Evolutionary conservation across 1,139 yeast species (phyloP).

Genomic region (Casaregolazyma suthepensis): DNA sequence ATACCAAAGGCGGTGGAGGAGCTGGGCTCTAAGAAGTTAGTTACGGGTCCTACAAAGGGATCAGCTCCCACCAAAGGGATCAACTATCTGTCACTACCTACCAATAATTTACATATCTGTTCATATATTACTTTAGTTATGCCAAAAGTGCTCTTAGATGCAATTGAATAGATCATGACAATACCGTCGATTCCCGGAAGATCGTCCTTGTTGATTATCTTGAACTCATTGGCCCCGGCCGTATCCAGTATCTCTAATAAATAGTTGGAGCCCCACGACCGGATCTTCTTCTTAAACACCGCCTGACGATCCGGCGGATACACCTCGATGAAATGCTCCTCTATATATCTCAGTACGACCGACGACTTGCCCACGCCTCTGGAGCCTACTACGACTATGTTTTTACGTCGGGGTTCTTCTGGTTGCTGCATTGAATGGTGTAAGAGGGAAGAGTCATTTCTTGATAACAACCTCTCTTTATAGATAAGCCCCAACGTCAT

Average conservation of each 20-base stretch:
- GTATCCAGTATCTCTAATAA: conserved; percentile 80
- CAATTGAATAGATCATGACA: conserved; percentile 73
- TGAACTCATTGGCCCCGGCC: conserved; percentile 83
- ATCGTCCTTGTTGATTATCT: conserved; percentile 73
- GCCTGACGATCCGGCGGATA: conserved; percentile 91
- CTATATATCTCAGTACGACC: conserved; percentile 80
- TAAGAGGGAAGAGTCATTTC: background rate
- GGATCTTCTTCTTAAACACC: conserved; percentile 68
- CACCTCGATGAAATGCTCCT: conserved; percentile 80
- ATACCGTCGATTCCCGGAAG: conserved; percentile 82
- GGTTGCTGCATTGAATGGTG: conserved; percentile 2
- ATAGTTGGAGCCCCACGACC: conserved; percentile 59
- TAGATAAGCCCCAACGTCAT: background rate
- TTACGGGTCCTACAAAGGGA: background rate
- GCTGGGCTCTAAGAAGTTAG: conserved; percentile 2
- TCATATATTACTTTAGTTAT: conserved; percentile 71
- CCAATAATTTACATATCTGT: conserved; percentile 64
- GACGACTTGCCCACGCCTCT: conserved; percentile 79
- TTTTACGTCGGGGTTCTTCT: conserved; percentile 36
- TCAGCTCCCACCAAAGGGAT: background rate
- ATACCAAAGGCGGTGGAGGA: conserved; percentile 57
- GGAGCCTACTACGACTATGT: conserved; percentile 83
- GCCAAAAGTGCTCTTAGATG: conserved; percentile 73
- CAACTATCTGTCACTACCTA: conserved; percentile 6
- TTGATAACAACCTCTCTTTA: background rate